Conservation (phyloP, 106 monocot species). For the Acorus gramineus region DNA sequence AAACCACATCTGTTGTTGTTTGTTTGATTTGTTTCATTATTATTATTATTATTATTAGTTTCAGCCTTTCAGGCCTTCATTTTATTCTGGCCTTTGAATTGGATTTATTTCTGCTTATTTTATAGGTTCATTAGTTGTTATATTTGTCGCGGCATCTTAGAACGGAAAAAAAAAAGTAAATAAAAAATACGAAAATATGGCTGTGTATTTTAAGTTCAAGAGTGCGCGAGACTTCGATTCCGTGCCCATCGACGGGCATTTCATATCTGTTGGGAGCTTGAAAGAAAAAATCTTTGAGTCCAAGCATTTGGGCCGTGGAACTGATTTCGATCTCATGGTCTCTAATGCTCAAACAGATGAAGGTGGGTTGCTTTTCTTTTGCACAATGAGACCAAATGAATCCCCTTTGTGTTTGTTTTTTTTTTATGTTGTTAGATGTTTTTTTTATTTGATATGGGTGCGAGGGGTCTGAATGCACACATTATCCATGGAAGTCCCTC, state of each 20-base stretch:
- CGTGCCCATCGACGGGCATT: conserved; percentile 89
- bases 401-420: too few relatives aligned
- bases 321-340: conserved; percentile 90
- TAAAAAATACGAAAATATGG: conserved; percentile 44
- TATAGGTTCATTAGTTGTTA: too few relatives aligned
- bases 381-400: not conserved
- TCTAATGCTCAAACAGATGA: conserved; percentile 93
- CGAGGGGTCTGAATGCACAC: too few relatives aligned
- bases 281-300: conserved; percentile 97
- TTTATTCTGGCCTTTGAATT: too few relatives aligned
- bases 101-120: too few relatives aligned
- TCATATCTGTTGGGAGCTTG: conserved; percentile 82
- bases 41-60: too few relatives aligned
- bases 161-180: conserved; percentile 6
- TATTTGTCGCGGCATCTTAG: not conserved
- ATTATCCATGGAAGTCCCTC: too few relatives aligned
- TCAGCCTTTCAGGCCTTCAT: too few relatives aligned
- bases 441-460: too few relatives aligned
- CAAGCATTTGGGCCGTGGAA: conserved; percentile 93
- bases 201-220: conserved; percentile 98
- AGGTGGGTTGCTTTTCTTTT: conserved; percentile 66
- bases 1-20: too few relatives aligned
- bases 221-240: conserved; percentile 92
- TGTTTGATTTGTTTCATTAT: too few relatives aligned
- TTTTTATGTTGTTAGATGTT: too few relatives aligned